These are phyloP conservation scores for Talaromyces marneffei DNA, from an alignment of 2,329 filamentous ascomycete genomes.

Conservation along the genomic window DNA sequence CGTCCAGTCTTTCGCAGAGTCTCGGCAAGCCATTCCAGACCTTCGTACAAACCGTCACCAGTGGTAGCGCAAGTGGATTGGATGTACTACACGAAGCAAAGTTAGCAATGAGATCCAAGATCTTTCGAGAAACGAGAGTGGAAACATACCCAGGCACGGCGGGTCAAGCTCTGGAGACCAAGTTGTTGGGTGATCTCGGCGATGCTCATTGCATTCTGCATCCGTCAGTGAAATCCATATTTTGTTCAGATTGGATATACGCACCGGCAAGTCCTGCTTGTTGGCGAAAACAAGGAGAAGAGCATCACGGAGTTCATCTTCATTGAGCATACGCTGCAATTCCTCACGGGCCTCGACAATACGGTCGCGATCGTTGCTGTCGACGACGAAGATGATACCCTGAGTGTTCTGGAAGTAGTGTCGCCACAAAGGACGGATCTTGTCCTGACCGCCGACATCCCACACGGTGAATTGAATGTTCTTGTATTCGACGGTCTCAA, in stretches of 20 bases:
- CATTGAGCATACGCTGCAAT: slow-evolving; percentile 96
- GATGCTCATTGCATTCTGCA: slow-evolving; percentile 97
- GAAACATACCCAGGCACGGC: slow-evolving; percentile 95
- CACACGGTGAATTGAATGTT: slow-evolving; percentile 99
- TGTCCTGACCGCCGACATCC: slow-evolving; percentile 99
- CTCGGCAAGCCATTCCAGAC: slow-evolving; percentile 87
- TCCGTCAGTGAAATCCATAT: slow-evolving; percentile 22
- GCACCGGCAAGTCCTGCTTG: slow-evolving; percentile 98
- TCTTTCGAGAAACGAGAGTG: neutral
- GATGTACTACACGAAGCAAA: slow-evolving; percentile 64
- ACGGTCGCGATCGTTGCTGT: slow-evolving; percentile 97
- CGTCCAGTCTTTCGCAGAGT: slow-evolving; percentile 66
- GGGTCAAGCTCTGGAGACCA: slow-evolving; percentile 96
- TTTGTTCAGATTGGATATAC: slow-evolving; percentile 39
- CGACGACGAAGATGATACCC: slow-evolving; percentile 99
- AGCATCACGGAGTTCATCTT: slow-evolving; percentile 96
- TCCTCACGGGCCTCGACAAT: slow-evolving; percentile 95
- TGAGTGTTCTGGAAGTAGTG: slow-evolving; percentile 99
- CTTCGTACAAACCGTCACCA: slow-evolving; percentile 98
- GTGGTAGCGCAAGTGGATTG: slow-evolving; percentile 99
- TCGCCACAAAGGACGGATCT: slow-evolving; percentile 98
- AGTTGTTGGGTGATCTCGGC: slow-evolving; percentile 99
- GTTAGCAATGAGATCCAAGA: slow-evolving; percentile 15
- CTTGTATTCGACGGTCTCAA: slow-evolving; percentile 99
- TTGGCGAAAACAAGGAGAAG: slow-evolving; percentile 97